phyloP scores from a whole-genome alignment of 805 yeast genomes.

The Candida namnaoensis region DNA sequence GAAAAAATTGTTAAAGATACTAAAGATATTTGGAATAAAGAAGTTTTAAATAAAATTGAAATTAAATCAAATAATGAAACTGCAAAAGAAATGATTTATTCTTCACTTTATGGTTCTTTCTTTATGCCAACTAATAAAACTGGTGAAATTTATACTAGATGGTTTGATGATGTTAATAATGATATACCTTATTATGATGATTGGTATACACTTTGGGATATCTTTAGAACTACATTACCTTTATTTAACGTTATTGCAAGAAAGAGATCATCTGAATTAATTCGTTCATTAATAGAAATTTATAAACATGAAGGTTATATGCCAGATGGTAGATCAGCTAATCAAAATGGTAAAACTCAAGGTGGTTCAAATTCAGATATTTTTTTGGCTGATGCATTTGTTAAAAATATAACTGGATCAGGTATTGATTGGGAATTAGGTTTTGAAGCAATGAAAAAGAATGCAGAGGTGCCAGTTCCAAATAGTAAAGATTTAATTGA shows the following conservation, averaged over 20 bases:
- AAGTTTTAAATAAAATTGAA: constrained; percentile 2
- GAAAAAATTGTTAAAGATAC: background rate
- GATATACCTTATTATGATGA: constrained; percentile 25
- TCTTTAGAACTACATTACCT: constrained; percentile 27
- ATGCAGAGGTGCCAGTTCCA: constrained; percentile 26
- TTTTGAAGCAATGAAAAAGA: constrained; percentile 22
- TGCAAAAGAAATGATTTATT: constrained; percentile 1
- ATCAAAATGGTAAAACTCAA: constrained; percentile 27
- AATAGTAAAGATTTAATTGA: constrained; percentile 7
- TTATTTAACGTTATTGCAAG: constrained; percentile 21
- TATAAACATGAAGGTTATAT: constrained; percentile 25
- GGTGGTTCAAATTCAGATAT: constrained; percentile 30
- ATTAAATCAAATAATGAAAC: constrained; percentile 2
- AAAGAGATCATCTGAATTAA: constrained; percentile 19
- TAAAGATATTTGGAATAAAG: constrained; percentile 1
- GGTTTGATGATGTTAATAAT: constrained; percentile 7
- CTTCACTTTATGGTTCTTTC: constrained; percentile 4
- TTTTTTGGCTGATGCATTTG: constrained; percentile 26
- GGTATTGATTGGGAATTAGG: constrained; percentile 22
- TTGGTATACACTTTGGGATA: constrained; percentile 30
- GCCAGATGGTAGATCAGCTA: constrained; percentile 28
- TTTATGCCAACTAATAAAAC: constrained; percentile 4
- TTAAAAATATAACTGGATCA: constrained; percentile 15
- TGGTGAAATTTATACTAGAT: constrained; percentile 19
- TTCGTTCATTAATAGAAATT: constrained; percentile 20